Conservation (phyloP, 164 flowering plant genomes). For the Sedum album region DNA sequence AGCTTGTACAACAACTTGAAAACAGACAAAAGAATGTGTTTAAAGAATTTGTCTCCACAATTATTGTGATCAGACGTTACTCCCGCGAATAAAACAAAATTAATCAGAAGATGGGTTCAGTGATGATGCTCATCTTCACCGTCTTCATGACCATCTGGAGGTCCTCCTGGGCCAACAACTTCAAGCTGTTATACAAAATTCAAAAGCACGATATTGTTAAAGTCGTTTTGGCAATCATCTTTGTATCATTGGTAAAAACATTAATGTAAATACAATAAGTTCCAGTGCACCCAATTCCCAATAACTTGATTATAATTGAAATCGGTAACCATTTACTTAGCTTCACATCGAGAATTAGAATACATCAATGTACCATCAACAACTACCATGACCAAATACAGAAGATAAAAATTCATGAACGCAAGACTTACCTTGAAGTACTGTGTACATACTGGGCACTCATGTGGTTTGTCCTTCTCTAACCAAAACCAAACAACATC, state of each 20-base stretch:
- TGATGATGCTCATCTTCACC: conserved; percentile 36
- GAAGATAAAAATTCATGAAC: not conserved
- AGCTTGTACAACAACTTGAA: not conserved
- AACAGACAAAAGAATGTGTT: not conserved
- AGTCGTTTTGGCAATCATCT: not conserved
- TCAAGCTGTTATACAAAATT: conserved; percentile 38
- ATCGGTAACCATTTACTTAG: not conserved
- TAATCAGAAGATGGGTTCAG: conserved; percentile 14
- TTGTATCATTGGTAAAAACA: not conserved
- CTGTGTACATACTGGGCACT: conserved; percentile 87
- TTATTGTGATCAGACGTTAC: not conserved
- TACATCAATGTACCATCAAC: not conserved
- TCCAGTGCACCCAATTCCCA: not conserved
- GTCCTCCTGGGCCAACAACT: conserved; percentile 77
- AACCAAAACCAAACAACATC: conserved; percentile 99
- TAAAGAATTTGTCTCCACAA: not conserved
- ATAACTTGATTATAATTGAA: not conserved
- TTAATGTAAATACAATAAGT: not conserved
- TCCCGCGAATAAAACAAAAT: not conserved
- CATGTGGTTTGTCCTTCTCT: conserved; percentile 78
- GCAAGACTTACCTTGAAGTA: conserved; percentile 16
- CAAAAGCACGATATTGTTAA: not conserved
- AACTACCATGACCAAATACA: not conserved
- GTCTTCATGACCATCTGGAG: conserved; percentile 51
- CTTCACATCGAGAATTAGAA: not conserved